Base-by-base conservation (phyloP, 257 asterid species). In the Eucommia ulmoides region DNA sequence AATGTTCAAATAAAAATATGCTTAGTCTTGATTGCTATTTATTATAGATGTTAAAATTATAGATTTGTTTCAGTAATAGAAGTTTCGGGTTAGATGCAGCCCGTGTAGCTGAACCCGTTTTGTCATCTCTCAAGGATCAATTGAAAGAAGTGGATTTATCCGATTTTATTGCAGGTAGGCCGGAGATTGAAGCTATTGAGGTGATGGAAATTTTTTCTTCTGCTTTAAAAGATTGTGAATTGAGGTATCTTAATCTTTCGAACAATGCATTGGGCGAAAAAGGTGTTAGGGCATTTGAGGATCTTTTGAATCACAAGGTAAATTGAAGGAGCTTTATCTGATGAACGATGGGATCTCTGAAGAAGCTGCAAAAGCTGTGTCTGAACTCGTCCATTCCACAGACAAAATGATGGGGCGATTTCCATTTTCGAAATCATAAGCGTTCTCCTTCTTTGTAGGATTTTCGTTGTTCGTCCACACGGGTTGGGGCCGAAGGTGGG, bases 211-310 rank as follows among this genome's bases (percentile, higher is more conserved):
- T 82, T 33, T 82, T 88, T 53, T 82, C 97, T 9, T 65, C 62
- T 38, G 91, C 96, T 21, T 71, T 88, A 3, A 79, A 70, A 61
- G 96, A 88, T 41, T 74, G 85, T 68, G 47, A 58, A n/a, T 59
- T 88, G 58, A 77, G 73, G 50, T 72, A 54, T 53, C 95, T 84
- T 42, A 54, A 88, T 60, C 74, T 88, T 64, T 88, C 97, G 44
- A 67, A 78, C 72, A 88, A 88, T 69, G 97, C 94, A 22, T 62
- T 89, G 72, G 96, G 97, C 20, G 97, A 84, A 67, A 89, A 85
- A 65, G 97, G 97, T 29, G 65, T 89, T 17, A 55, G 82, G 64
- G 94, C 97, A 46, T 89, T 89, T 60, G 76, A 55, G 48, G 75
- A 70, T 41, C 94, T 89, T 62, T 55, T 89, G 45, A 82, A 61